These are phyloP conservation scores for Podospora conica DNA, from an alignment of 495 filamentous ascomycete species.

Conservation along the genomic window DNA sequence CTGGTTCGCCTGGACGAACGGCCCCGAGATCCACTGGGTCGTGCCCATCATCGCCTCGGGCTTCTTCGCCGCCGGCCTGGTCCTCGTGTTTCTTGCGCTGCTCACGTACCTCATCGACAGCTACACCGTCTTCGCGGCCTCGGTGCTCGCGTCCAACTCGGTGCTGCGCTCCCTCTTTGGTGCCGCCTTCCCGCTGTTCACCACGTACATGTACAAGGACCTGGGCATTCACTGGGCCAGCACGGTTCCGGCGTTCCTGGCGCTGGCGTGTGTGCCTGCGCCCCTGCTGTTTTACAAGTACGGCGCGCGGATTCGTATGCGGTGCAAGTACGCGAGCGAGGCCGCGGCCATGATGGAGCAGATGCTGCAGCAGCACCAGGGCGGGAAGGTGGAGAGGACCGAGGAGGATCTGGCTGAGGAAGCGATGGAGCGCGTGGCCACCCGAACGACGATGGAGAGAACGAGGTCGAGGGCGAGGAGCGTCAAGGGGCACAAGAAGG, in stretches of 20 bases:
- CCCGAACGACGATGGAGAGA: constrained; percentile 4
- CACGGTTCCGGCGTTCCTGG: constrained; percentile 69
- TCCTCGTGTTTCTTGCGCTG: constrained; percentile 62
- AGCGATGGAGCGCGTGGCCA: constrained; percentile 9
- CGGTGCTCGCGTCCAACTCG: constrained; percentile 70
- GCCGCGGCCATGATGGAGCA: constrained; percentile 46
- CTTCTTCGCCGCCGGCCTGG: constrained; percentile 44
- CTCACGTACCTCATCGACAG: constrained; percentile 79
- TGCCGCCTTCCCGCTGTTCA: constrained; percentile 82
- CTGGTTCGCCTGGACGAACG: constrained; percentile 58
- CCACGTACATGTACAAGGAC: constrained; percentile 64
- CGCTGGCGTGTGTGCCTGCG: constrained; percentile 69
- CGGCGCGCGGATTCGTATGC: constrained; percentile 55
- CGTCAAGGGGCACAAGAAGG: not conserved
- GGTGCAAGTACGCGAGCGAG: constrained; percentile 71
- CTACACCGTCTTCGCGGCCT: constrained; percentile 76
- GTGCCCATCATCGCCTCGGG: constrained; percentile 42
- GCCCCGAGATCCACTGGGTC: constrained; percentile 45
- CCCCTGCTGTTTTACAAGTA: constrained; percentile 79
- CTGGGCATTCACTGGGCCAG: constrained; percentile 80
- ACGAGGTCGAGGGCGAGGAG: not conserved
- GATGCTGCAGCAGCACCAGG: constrained; percentile 17
- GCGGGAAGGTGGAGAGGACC: not conserved
- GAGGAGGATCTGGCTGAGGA: constrained; percentile 13
- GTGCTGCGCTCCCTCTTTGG: constrained; percentile 63